A percentile compares a stretch with the other conserved stretches of the same genome.
Evolutionary conservation across 768 basidiomycete genomes (phyloP).

Genomic region (Tricholomella constricta): DNA sequence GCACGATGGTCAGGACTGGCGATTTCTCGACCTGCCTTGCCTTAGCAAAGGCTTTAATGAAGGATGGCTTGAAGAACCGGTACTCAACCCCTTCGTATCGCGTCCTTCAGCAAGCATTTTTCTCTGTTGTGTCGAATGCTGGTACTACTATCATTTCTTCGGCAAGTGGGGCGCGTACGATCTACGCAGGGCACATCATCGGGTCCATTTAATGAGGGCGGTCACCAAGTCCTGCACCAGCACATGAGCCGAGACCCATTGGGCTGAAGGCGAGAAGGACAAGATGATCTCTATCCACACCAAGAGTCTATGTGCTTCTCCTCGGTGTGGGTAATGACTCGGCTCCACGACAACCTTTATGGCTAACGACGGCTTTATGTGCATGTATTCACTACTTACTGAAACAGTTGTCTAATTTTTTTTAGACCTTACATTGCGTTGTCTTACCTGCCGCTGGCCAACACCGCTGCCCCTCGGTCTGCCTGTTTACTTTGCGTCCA

Average conservation of each 20-base stretch:
- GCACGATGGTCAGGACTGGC: constrained; percentile 6
- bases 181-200: neutral
- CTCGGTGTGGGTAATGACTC: constrained; percentile 7
- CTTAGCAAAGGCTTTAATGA: neutral
- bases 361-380: no score
- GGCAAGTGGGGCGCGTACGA: constrained; percentile 14
- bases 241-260: neutral
- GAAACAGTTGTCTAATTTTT: no score
- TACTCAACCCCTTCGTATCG: constrained; percentile 8
- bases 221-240: constrained; percentile 4
- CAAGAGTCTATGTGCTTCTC: constrained; percentile 1
- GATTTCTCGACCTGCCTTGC: constrained; percentile 9
- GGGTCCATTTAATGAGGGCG: neutral
- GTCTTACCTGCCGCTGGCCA: no score
- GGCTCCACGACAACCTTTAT: constrained; percentile 16
- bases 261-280: neutral
- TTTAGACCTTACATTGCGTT: no score
- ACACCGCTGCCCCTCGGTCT: no score
- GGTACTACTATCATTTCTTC: constrained; percentile 16
- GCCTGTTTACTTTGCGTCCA: no score
- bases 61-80: constrained; percentile 3
- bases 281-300: neutral
- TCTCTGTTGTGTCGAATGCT: constrained; percentile 9
- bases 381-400: no score
- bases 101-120: constrained; percentile 11